Base-by-base conservation (phyloP, 306 rosid species). In the Biancaea sappan region DNA sequence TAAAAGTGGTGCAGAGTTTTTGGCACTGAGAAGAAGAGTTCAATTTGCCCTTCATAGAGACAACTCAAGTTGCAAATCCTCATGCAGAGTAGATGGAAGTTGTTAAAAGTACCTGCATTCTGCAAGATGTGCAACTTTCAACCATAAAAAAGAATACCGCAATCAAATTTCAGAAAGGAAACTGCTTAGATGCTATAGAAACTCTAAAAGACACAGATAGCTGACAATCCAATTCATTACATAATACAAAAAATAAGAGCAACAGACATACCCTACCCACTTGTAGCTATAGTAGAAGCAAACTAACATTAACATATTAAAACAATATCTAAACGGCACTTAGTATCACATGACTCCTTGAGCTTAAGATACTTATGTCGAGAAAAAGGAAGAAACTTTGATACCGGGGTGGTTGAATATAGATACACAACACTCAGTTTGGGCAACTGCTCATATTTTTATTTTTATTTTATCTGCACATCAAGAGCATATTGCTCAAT, bases 401-500 rank as follows among this genome's bases (percentile, higher is more conserved):
- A 71, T 35, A 60, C 19, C 8, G 29, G 29, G 64, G 10, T 13
- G 11, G 46, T 40, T 25, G 31, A 71, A 34, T 37, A 8, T 18
- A 63, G 5, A 29, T 64, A 47, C 70, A 63, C 41, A 60, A 24
- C 38, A 63, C 21, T 64, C 60, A 71, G 41, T 71, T 59, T 31
- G 10, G n/a, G 40, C 62, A 78, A 14, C 46, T 34, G 37, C 44
- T 68, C 46, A 53, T 60, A 50, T 32, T 41, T 79, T 70, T 66
- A 15, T 63, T n/a, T n/a, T n/a, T n/a, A n/a, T n/a, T n/a, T n/a
- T n/a, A 66, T 72, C 73, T 18, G 70, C 43, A 43, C 67, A 53
- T 9, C 18, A 51, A 69, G 35, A 46, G 35, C 59, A 77, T 46
- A 77, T 26, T 54, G 50, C 54, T 79, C 50, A 74, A 75, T 69